A percentile compares a stretch with the other conserved stretches of the same genome.
These are phyloP conservation scores for Calonectria montana DNA, from an alignment of 2,329 filamentous ascomycete genomes.

Conservation along the genomic window DNA sequence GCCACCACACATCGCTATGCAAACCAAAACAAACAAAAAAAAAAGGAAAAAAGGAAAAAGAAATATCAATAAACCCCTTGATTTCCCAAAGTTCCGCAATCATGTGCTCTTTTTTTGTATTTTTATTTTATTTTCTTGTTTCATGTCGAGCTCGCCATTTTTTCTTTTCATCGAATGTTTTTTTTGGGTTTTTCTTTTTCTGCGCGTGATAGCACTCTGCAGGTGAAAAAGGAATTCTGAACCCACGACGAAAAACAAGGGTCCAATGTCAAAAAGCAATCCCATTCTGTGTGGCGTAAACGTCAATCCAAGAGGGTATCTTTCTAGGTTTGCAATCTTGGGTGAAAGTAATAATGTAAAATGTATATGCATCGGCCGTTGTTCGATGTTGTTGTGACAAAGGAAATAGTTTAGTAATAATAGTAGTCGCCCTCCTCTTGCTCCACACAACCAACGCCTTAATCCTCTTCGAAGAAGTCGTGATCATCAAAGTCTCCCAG, in stretches of 20 bases:
- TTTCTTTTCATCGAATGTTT: slow-evolving; percentile 9
- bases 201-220: slow-evolving; percentile 15
- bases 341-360: slow-evolving; percentile 41
- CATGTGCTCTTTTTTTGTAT: slow-evolving; percentile 25
- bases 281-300: slow-evolving; percentile 43
- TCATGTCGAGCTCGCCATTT: slow-evolving; percentile 22
- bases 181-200: slow-evolving; percentile 12
- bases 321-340: slow-evolving; percentile 53
- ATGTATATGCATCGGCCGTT: slow-evolving; percentile 38
- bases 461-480: slow-evolving; percentile 67
- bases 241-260: slow-evolving; percentile 20
- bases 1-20: slow-evolving; percentile 39
- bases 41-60: slow-evolving; percentile 9
- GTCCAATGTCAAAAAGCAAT: slow-evolving; percentile 25
- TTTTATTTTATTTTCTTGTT: slow-evolving; percentile 13
- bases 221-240: slow-evolving; percentile 27
- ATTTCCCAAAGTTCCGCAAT: slow-evolving; percentile 26
- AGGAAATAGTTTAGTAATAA: slow-evolving; percentile 38
- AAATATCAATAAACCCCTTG: slow-evolving; percentile 17
- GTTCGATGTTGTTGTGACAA: slow-evolving; percentile 41
- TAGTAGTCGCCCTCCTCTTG: slow-evolving; percentile 19
- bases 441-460: slow-evolving; percentile 22
- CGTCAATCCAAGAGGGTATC: slow-evolving; percentile 54
- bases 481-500: slow-evolving; percentile 70
- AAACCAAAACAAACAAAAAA: slow-evolving; percentile 22